A percentile compares a stretch with the other conserved stretches of the same genome.
phyloP scores from a whole-genome alignment of 2,329 filamentous ascomycete genomes.

The Pezicula carpinea region DNA sequence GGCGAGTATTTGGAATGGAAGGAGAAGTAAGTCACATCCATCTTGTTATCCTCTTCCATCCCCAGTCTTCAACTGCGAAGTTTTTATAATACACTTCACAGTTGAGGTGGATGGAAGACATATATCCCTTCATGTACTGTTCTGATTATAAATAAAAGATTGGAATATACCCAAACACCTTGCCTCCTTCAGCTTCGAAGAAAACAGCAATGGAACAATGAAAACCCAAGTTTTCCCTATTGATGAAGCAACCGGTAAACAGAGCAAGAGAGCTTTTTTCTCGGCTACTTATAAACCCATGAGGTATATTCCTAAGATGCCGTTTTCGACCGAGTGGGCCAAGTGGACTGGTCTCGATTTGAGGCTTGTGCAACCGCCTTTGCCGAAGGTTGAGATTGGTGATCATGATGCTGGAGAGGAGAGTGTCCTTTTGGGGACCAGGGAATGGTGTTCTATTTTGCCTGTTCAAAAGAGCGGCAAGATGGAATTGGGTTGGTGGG shows the following conservation, averaged over 20 bases:
- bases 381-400: slow-evolving; percentile 34
- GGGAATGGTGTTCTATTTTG: slow-evolving; percentile 39
- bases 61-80: no score
- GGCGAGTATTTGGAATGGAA: slow-evolving; percentile 47
- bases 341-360: slow-evolving; percentile 38
- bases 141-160: no score
- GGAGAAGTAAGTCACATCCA: slow-evolving; percentile 35
- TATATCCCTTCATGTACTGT: no score
- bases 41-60: no score
- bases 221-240: slow-evolving; percentile 41
- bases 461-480: slow-evolving; percentile 27
- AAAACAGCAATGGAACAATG: slow-evolving; percentile 31
- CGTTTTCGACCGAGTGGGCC: slow-evolving; percentile 35
- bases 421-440: slow-evolving; percentile 35
- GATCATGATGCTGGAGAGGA: slow-evolving; percentile 33
- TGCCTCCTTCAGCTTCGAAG: slow-evolving; percentile 44
- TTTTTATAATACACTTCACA: no score
- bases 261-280: slow-evolving; percentile 38
- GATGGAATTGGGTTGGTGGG: slow-evolving; percentile 41
- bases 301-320: slow-evolving; percentile 38
- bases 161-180: slow-evolving; percentile 55
- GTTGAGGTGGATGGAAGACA: no score
- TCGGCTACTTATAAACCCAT: slow-evolving; percentile 39
- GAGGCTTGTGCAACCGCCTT: slow-evolving; percentile 43
- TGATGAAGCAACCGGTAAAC: slow-evolving; percentile 30